A percentile compares a stretch with the other conserved stretches of the same genome.
Evolutionary conservation across 768 basidiomycete species (phyloP).

Genomic region (Naganishia vaughanmartiniae): DNA sequence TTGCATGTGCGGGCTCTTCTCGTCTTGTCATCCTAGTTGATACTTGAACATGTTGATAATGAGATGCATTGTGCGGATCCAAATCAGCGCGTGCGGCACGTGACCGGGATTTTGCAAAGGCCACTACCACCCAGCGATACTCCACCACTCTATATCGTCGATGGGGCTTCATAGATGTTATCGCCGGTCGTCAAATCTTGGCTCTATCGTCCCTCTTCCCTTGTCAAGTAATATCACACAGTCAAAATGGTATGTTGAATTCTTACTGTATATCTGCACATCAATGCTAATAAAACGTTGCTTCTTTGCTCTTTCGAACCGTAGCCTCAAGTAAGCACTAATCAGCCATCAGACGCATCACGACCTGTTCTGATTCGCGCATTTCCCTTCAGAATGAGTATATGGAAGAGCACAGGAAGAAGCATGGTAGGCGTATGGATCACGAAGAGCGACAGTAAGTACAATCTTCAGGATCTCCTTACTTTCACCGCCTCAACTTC

Average conservation of each 20-base stretch:
- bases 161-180: not conserved
- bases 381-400: conserved; percentile 76
- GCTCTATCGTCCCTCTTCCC: not conserved
- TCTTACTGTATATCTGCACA: not conserved
- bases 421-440: conserved; percentile 92
- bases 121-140: not conserved
- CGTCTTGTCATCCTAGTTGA: no score
- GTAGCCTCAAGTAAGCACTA: conserved; percentile 26
- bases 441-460: conserved; percentile 90
- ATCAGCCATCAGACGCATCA: not conserved
- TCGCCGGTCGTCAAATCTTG: no score
- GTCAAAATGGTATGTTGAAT: conserved; percentile 13
- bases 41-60: no score
- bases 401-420: conserved; percentile 97
- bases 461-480: not conserved
- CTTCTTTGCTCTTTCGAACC: not conserved
- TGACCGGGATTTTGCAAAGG: not conserved
- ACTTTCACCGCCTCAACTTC: conserved; percentile 12
- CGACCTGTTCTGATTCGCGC: not conserved
- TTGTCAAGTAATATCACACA: not conserved
- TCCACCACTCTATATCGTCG: not conserved
- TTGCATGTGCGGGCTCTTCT: not conserved
- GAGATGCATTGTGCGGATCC: no score
- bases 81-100: no score
- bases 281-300: not conserved